Evolutionary conservation across 2,329 filamentous ascomycete species (phyloP).

Genomic region (Trichoderma sp.): DNA sequence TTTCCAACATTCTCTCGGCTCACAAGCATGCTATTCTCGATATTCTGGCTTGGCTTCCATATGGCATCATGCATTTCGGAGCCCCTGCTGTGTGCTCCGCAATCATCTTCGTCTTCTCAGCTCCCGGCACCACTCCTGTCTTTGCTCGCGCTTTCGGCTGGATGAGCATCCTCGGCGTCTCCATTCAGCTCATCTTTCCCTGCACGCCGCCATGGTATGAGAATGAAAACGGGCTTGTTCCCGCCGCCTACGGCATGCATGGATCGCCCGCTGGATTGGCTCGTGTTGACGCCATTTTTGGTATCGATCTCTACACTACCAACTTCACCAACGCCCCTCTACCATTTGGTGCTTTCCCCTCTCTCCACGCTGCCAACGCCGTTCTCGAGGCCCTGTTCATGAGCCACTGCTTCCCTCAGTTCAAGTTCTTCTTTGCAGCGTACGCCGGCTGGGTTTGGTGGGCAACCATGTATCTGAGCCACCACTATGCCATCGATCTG

Average conservation of each 20-base stretch:
- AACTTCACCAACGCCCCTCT: conserved; percentile 87
- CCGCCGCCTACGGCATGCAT: conserved; percentile 87
- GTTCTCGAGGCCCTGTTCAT: conserved; percentile 91
- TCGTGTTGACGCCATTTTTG: conserved; percentile 85
- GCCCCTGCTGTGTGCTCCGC: conserved; percentile 77
- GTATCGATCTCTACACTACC: conserved; percentile 89
- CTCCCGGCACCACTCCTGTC: conserved; percentile 80
- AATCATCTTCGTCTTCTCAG: conserved; percentile 84
- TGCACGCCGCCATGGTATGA: conserved; percentile 98
- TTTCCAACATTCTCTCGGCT: conserved; percentile 92
- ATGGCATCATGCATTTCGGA: conserved; percentile 87
- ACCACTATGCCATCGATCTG: conserved; percentile 94
- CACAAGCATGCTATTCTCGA: conserved; percentile 84
- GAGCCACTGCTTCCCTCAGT: conserved; percentile 84
- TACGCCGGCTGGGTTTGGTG: conserved; percentile 97
- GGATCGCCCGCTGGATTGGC: conserved; percentile 88
- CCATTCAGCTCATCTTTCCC: conserved; percentile 86
- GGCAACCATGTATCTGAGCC: conserved; percentile 97
- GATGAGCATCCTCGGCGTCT: conserved; percentile 85
- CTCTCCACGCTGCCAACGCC: conserved; percentile 85
- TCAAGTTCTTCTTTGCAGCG: conserved; percentile 75
- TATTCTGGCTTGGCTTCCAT: conserved; percentile 88
- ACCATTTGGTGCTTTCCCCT: conserved; percentile 94
- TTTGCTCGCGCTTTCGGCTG: conserved; percentile 89
- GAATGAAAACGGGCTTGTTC: conserved; percentile 85